Base-by-base conservation (phyloP, 2,329 filamentous ascomycete species). In the Cercospora berteroae region DNA sequence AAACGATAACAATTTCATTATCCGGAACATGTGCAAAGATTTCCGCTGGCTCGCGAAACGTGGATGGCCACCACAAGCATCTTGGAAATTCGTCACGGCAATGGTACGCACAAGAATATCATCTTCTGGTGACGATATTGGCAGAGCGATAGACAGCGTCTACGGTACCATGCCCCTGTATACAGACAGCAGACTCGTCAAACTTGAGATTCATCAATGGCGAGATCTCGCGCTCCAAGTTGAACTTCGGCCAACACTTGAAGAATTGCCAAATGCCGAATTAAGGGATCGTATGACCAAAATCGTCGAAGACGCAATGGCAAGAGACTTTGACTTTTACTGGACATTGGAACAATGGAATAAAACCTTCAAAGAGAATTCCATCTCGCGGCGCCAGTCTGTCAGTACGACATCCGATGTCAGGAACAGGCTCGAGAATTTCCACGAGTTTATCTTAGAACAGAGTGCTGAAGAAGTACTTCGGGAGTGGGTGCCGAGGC, bases 1-100 rank as follows among this genome's bases (percentile, higher is more conserved):
- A 8, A 23, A 25, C 55, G 55, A 57, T 16, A 57, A 64, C 33
- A n/a, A 56, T 23, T 39, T 57, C 5, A 64, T 64, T 50, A 48
- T 59, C n/a, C 23, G 23, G 2, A 55, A 31, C 18, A 59, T 59
- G 23, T 39, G 33, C 16, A 23, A 59, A 39, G 62, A 59, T n/a
- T 33, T 58, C 20, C 52, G 56, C 18, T 64, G 25, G 52, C 36
- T 59, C 8, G 31, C 27, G 8, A 57, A 36, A 25, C 55, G 31
- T n/a, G 25, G 23, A 12, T 57, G 55, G 55, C 55, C 55, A 12
- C 27, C 55, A 31, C 27, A 57, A 57, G 55, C 55, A 18, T 57
- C 55, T 5, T 57, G 55, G 55, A 36, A 25, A 36, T 57, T 57
- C 50, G n/a, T 64, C 50, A 23, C 18, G 27, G 57, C 50, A 56